phyloP scores from a whole-genome alignment of 257 asterid species.

The Vinca minor region DNA sequence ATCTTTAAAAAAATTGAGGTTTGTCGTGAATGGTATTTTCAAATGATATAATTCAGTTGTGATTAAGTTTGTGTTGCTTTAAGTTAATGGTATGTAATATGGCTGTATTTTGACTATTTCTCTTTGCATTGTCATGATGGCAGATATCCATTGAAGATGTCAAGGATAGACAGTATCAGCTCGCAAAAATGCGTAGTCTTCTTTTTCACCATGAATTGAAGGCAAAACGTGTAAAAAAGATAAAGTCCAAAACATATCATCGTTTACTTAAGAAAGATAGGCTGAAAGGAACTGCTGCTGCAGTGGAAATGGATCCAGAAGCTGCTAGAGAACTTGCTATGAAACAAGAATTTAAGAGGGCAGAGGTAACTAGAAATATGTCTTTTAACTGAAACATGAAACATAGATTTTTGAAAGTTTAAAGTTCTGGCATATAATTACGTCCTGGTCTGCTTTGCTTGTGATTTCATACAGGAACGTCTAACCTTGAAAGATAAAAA shows the following conservation, averaged over 20 bases:
- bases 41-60: too few relatives aligned
- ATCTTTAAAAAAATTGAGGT: too few relatives aligned
- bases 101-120: background rate
- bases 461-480: conserved; percentile 43
- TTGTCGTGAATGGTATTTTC: too few relatives aligned
- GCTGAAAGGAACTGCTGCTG: conserved; percentile 40
- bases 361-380: conserved; percentile 51
- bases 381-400: background rate
- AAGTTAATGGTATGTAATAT: background rate
- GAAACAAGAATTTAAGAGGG: conserved; percentile 75
- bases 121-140: conserved; percentile 6
- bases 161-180: conserved; percentile 48
- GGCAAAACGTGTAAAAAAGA: conserved; percentile 70
- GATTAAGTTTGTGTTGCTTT: background rate
- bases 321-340: conserved; percentile 74
- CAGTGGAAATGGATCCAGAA: conserved; percentile 65
- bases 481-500: too few relatives aligned
- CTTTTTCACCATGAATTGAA: conserved; percentile 81
- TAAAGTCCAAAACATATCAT: conserved; percentile 84
- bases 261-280: conserved; percentile 66
- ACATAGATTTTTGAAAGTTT: background rate
- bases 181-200: conserved; percentile 72
- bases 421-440: background rate
- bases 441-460: background rate
- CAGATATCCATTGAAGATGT: conserved; percentile 74